Percentiles rank a stretch among this genome's conserved stretches.
phyloP scores from a whole-genome alignment of 345 rosid genomes.

The Murraya paniculata region DNA sequence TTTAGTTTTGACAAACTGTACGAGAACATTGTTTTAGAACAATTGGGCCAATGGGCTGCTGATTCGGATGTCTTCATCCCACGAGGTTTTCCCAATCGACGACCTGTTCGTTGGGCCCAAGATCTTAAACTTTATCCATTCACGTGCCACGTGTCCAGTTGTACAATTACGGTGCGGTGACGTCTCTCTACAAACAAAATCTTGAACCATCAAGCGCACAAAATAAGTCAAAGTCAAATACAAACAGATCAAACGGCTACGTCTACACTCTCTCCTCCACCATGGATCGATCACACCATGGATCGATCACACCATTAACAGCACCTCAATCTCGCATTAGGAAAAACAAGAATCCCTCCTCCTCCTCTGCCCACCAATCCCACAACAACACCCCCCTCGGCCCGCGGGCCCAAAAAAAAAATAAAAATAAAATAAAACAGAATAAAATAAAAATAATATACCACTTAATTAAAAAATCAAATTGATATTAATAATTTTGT shows the following conservation, averaged over 20 bases:
- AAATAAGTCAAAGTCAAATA: not conserved
- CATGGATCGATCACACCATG: not conserved
- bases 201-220: not conserved
- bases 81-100: not conserved
- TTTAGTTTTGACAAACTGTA: too few relatives aligned
- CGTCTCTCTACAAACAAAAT: not conserved
- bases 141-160: constrained; percentile 5
- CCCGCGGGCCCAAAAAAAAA: not conserved
- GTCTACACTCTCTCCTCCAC: not conserved
- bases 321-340: not conserved
- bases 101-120: not conserved
- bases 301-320: not conserved
- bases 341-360: not conserved
- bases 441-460: not conserved
- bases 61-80: not conserved
- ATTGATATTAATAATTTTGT: not conserved
- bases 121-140: not conserved
- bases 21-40: too few relatives aligned
- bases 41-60: too few relatives aligned
- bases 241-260: not conserved
- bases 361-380: not conserved
- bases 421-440: not conserved
- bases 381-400: too few relatives aligned
- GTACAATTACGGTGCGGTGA: not conserved
- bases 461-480: not conserved